Percentiles rank a stretch among this genome's conserved stretches.
Conservation (phyloP, 192 early-diverging fungal species). For the Mortierella alpina region DNA sequence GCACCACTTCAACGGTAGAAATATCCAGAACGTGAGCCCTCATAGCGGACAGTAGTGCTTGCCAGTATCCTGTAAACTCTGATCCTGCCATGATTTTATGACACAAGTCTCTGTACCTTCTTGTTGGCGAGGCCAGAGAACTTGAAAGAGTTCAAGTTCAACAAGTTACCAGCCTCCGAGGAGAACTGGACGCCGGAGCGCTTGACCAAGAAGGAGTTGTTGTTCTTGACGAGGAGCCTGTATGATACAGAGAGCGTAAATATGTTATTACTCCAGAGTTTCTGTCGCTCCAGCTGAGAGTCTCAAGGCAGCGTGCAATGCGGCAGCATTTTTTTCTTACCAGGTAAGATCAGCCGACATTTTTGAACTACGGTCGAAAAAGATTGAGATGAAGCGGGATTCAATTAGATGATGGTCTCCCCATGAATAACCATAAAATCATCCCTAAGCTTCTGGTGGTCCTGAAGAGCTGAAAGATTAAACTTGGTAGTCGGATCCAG, state of each 20-base stretch:
- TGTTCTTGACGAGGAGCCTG: slow-evolving; percentile 78
- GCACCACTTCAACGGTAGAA: too few species aligned
- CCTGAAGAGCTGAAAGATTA: too few species aligned
- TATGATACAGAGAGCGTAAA: background rate
- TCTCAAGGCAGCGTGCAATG: background rate
- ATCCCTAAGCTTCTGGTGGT: too few species aligned
- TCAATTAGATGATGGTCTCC: slow-evolving; percentile 31
- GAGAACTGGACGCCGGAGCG: slow-evolving; percentile 79
- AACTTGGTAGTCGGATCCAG: too few species aligned
- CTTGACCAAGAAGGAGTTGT: slow-evolving; percentile 86
- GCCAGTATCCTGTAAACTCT: background rate
- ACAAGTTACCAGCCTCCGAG: slow-evolving; percentile 79
- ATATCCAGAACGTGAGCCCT: too few species aligned
- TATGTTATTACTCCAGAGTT: background rate
- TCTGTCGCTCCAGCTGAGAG: background rate
- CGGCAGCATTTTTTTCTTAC: slow-evolving; percentile 19
- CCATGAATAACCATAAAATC: background rate
- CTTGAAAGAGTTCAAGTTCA: slow-evolving; percentile 85
- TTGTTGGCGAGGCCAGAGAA: slow-evolving; percentile 83
- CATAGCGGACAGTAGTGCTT: background rate
- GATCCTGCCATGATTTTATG: background rate
- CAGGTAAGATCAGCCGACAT: slow-evolving; percentile 60
- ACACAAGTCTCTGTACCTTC: slow-evolving; percentile 62
- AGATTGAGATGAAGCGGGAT: background rate
- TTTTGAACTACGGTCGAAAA: slow-evolving; percentile 41